A percentile compares a stretch with the other conserved stretches of the same genome.
Conservation (phyloP, 768 basidiomycete species). For the Phanerodontia chrysosporium region DNA sequence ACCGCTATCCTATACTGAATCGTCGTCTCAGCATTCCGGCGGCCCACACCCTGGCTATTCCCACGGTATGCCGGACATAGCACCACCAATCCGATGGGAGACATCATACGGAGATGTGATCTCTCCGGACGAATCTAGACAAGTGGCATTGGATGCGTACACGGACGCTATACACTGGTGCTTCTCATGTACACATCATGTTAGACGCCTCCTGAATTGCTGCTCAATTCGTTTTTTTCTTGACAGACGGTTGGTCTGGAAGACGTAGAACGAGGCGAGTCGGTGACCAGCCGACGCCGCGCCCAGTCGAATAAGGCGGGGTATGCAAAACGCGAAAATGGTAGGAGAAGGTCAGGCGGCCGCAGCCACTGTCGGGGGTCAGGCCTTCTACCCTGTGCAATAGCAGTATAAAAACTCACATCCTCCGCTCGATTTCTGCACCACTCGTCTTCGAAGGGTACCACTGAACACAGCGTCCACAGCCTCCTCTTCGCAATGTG, state of each 20-base stretch:
- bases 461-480: neutral
- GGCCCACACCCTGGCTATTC: neutral
- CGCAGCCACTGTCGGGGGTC: neutral
- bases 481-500: constrained; percentile 14
- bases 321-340: neutral
- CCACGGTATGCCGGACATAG: neutral
- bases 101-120: neutral
- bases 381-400: neutral
- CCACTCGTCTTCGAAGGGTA: neutral
- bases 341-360: neutral
- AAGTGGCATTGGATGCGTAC: neutral
- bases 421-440: neutral
- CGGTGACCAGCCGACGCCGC: neutral
- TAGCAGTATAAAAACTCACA: neutral
- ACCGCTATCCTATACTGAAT: neutral
- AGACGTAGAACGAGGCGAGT: neutral
- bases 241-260: neutral
- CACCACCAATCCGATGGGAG: neutral
- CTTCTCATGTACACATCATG: neutral
- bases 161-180: neutral
- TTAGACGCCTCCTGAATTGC: neutral
- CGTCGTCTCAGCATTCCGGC: neutral
- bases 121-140: neutral
- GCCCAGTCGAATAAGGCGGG: neutral
- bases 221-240: neutral